Percentiles rank a stretch among this genome's conserved stretches.
Conservation (phyloP, 306 rosid species). For the Begonia fuchsioides region DNA sequence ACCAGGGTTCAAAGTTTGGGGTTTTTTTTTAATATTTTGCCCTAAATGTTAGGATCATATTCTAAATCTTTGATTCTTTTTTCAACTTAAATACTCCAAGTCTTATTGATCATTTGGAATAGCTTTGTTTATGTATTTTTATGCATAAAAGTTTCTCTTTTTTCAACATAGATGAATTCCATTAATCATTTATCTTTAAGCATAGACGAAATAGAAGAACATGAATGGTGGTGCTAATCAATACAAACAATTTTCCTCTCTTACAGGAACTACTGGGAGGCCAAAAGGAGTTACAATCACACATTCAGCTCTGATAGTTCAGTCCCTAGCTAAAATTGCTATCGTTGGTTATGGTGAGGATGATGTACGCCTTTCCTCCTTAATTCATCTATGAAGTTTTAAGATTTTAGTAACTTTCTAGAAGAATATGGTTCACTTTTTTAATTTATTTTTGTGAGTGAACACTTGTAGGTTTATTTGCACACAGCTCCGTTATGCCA, state of each 20-base stretch:
- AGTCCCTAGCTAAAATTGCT: constrained; percentile 72
- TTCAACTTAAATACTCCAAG: no score
- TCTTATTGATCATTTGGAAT: no score
- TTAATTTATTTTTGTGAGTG: constrained; percentile 3
- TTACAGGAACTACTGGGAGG: constrained; percentile 74
- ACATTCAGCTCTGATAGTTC: constrained; percentile 61
- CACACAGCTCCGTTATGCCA: constrained; percentile 90
- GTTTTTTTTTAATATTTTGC: no score
- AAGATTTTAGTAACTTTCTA: not conserved
- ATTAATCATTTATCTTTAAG: no score
- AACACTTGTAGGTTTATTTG: constrained; percentile 43
- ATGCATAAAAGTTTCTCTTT: no score
- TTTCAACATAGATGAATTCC: no score
- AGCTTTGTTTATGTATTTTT: no score
- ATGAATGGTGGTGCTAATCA: not conserved
- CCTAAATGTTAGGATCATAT: no score
- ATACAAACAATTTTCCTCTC: constrained; percentile 7
- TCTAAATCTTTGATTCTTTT: no score
- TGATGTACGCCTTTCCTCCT: constrained; percentile 44
- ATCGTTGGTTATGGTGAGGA: constrained; percentile 61
- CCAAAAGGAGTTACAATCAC: constrained; percentile 79
- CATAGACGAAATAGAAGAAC: no score
- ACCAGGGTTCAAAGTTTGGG: no score
- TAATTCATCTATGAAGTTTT: no score
- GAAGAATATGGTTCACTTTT: constrained; percentile 1